These are phyloP conservation scores for Conoideocrella luteorostrata DNA, from an alignment of 2,329 filamentous ascomycete species.

Conservation along the genomic window DNA sequence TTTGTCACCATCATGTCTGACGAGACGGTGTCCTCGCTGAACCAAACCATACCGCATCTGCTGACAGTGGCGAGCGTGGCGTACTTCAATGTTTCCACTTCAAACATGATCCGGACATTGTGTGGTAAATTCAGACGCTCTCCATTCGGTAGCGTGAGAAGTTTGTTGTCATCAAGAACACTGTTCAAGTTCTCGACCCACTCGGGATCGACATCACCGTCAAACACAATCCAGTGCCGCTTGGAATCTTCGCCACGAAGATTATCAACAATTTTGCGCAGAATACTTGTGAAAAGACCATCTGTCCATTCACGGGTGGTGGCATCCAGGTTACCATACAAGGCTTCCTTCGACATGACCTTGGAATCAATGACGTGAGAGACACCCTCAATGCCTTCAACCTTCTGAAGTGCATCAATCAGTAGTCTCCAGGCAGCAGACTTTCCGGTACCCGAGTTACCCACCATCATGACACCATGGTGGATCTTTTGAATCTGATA, in stretches of 20 bases:
- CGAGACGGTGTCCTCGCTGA: conserved; percentile 95
- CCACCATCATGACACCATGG: conserved; percentile 99
- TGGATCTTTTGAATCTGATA: conserved; percentile 98
- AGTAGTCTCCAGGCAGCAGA: conserved; percentile 91
- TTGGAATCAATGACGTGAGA: conserved; percentile 98
- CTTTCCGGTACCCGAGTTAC: conserved; percentile 95
- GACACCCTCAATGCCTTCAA: conserved; percentile 88
- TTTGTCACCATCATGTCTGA: conserved; percentile 87
- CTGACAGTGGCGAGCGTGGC: conserved; percentile 97
- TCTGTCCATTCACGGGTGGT: conserved; percentile 99
- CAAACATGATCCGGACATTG: conserved; percentile 99
- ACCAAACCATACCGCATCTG: conserved; percentile 99
- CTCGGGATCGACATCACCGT: conserved; percentile 97
- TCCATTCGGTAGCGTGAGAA: conserved; percentile 93
- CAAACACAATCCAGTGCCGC: conserved; percentile 98
- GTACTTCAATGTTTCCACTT: conserved; percentile 96
- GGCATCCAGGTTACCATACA: conserved; percentile 92
- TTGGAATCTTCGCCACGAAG: conserved; percentile 94
- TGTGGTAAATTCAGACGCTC: conserved; percentile 90
- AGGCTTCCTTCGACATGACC: conserved; percentile 98
- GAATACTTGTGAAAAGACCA: conserved; percentile 92
- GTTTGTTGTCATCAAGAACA: conserved; percentile 97
- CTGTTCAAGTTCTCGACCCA: conserved; percentile 99
- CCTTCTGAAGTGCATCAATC: conserved; percentile 81
- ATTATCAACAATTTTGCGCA: conserved; percentile 98